Base-by-base conservation (phyloP, 495 filamentous ascomycete species). In the Hypoxylon rickii region DNA sequence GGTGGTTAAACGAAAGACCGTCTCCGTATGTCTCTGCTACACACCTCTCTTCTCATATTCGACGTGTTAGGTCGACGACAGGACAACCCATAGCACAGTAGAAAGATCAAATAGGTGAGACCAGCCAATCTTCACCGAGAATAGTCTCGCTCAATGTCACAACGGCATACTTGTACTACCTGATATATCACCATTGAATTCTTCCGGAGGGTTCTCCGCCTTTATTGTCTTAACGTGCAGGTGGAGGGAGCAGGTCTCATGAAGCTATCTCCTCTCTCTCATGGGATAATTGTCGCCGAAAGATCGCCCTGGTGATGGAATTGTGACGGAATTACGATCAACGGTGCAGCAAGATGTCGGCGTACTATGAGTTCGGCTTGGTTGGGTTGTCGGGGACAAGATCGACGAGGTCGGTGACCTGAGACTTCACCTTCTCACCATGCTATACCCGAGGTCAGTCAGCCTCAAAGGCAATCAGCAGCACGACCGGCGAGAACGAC, bases 61-160 rank as follows among this genome's bases (percentile, higher is more conserved):
- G 58, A 51, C 48, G 44, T 20, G 47, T 57, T 53, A 53, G 53
- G 47, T 57, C 38, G 19, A 34, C 52, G 24, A 29, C 24, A 29
- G 24, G 10, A 4, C 4, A 10, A 29, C 24, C 24, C 4, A 56
- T 26, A 16, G 48, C 48, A 44, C 49, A 44, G 37, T 54, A 33
- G 56, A 31, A 49, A 55, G 60, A 45, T 51, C 50, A 59, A 29
- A 55, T 59, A 49, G 61, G 55, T 64, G 55, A 55, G 46, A 39
- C 50, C n/a, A 36, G 45, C 61, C 61, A 64, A 64, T 59, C 55
- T 22, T 55, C 55, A 59, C 59, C 59, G 59, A 59, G 45, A 51
- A 38, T 40, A 36, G 40, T n/a, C 26, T 58, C 17, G 44, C 29
- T 51, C 50, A 51, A 33, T 55, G 55, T 50, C 45, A 46, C 46